phyloP scores from a whole-genome alignment of 192 early-diverging fungal species.

The Oehlia diaphana region DNA sequence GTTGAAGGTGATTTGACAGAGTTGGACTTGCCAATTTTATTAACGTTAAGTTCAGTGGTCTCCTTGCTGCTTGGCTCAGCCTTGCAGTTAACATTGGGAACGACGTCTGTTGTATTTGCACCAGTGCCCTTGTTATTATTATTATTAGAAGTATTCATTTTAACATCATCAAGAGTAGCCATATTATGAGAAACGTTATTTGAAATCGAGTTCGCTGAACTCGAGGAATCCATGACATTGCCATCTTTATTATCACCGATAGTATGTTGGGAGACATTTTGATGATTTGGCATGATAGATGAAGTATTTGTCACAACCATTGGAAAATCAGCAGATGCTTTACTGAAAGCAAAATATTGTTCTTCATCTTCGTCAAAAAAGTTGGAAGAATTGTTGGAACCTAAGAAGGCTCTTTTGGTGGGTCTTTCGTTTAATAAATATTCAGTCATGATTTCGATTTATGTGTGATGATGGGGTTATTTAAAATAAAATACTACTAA shows the following conservation, averaged over 20 bases:
- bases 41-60: slow-evolving; percentile 17
- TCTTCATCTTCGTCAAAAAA: slow-evolving; percentile 15
- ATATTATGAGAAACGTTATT: background rate
- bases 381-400: slow-evolving; percentile 4
- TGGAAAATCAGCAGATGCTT: slow-evolving; percentile 10
- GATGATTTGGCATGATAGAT: slow-evolving; percentile 15
- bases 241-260: slow-evolving; percentile 8
- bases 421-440: slow-evolving; percentile 4
- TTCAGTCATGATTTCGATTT: slow-evolving; percentile 15
- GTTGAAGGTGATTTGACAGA: slow-evolving; percentile 31
- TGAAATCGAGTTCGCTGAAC: slow-evolving; percentile 17
- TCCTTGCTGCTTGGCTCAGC: slow-evolving; percentile 33
- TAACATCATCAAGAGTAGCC: slow-evolving; percentile 23
- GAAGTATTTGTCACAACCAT: slow-evolving; percentile 8
- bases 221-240: background rate
- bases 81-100: slow-evolving; percentile 27
- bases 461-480: background rate
- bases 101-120: slow-evolving; percentile 19
- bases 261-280: background rate
- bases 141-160: slow-evolving; percentile 23
- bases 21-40: slow-evolving; percentile 30
- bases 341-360: slow-evolving; percentile 20
- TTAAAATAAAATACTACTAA: background rate
- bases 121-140: slow-evolving; percentile 20
- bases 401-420: slow-evolving; percentile 10